Conservation (phyloP, 2,329 filamentous ascomycete genomes). For the Pseudofabraea citricarpa region DNA sequence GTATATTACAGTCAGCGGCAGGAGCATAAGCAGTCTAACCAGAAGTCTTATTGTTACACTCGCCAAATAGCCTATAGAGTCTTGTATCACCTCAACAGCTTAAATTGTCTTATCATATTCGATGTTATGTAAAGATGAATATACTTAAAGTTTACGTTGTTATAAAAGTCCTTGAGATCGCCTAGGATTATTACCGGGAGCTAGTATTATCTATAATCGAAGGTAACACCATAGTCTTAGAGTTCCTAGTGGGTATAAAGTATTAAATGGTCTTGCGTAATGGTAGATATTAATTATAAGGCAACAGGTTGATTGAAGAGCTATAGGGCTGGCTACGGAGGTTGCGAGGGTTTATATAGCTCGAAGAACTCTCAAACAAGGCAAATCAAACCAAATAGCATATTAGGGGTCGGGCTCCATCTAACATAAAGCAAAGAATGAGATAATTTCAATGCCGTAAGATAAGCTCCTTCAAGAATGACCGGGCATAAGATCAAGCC, state of each 20-base stretch:
- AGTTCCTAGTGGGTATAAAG: constrained; percentile 6
- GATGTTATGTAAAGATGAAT: constrained; percentile 1
- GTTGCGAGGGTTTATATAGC: not conserved
- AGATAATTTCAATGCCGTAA: too few relatives aligned
- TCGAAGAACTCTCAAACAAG: too few relatives aligned
- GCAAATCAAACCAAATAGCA: not conserved
- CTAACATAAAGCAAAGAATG: not conserved
- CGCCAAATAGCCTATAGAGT: constrained; percentile 2
- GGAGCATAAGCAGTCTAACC: constrained; percentile 2
- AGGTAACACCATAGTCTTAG: constrained; percentile 3
- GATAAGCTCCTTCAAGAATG: not conserved
- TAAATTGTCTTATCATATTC: constrained; percentile 5
- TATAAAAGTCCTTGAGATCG: constrained; percentile 9
- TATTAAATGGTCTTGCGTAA: constrained; percentile 2
- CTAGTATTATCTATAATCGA: constrained; percentile 1
- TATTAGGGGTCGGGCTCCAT: not conserved
- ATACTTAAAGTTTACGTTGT: constrained; percentile 7
- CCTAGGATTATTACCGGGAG: constrained; percentile 3
- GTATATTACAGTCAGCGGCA: not conserved
- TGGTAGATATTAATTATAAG: not conserved
- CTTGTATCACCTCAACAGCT: too few relatives aligned
- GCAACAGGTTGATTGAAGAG: not conserved
- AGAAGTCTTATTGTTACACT: constrained; percentile 4
- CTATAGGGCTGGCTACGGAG: not conserved
- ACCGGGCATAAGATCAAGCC: not conserved